A percentile compares a stretch with the other conserved stretches of the same genome.
phyloP scores from a whole-genome alignment of 768 basidiomycete genomes.

The Rubroboletus satanas region DNA sequence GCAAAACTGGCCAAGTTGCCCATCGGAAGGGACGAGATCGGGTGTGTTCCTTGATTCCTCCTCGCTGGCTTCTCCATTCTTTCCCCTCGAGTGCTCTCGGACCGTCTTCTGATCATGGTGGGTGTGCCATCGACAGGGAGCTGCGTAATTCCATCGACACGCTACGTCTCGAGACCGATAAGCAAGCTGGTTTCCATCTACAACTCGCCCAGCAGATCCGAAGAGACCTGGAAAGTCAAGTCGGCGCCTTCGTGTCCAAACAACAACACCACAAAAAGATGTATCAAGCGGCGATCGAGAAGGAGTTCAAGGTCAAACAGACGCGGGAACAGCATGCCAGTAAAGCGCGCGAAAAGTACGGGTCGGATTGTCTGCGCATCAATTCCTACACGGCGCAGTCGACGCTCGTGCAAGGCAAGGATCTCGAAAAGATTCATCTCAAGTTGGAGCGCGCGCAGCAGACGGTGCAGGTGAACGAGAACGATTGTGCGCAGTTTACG shows the following conservation, averaged over 20 bases:
- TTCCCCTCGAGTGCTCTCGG: not conserved
- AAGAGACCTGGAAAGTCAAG: conserved; percentile 66
- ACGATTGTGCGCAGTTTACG: conserved; percentile 87
- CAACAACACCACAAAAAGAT: conserved; percentile 72
- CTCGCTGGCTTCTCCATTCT: not conserved
- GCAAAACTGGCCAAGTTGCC: conserved; percentile 70
- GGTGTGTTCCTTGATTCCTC: conserved; percentile 49
- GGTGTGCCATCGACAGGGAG: conserved; percentile 48
- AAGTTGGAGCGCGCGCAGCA: conserved; percentile 88
- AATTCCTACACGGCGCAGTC: conserved; percentile 92
- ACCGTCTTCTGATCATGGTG: conserved; percentile 7
- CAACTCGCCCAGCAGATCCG: conserved; percentile 73
- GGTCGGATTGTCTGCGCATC: conserved; percentile 87
- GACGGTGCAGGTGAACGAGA: conserved; percentile 87
- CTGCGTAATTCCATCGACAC: conserved; percentile 78
- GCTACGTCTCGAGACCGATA: conserved; percentile 77
- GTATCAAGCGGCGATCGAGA: conserved; percentile 77
- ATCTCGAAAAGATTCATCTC: conserved; percentile 82
- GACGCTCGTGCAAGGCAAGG: conserved; percentile 87
- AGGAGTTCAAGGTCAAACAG: conserved; percentile 86
- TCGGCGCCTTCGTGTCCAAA: conserved; percentile 54
- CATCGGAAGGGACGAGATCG: conserved; percentile 89
- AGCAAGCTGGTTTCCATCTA: conserved; percentile 69
- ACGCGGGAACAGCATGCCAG: conserved; percentile 80
- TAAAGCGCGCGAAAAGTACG: conserved; percentile 92